Base-by-base conservation (phyloP, 352 stramenopile genomes). In the Pythium aristosporum region DNA sequence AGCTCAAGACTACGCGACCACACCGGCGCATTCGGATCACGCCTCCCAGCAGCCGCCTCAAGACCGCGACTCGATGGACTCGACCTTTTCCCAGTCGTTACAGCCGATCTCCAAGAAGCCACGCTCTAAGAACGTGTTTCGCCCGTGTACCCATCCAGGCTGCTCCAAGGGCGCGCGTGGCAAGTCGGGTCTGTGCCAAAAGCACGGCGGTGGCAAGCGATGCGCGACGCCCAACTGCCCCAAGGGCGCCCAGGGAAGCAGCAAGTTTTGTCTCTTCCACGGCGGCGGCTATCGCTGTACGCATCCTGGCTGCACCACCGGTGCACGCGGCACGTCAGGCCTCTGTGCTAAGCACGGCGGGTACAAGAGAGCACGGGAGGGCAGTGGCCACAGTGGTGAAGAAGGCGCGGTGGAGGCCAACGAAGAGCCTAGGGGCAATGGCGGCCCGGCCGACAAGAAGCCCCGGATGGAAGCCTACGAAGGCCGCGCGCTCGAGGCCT, bases 241-340 rank as follows among this genome's bases (percentile, higher is more conserved):
- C 39, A 96, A 96, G 61, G 87, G 88, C 15, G 88, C 86, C 7
- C 88, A 96, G 58, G 84, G 85, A 37, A 89, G 78, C 62, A 92
- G 79, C 65, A 79, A 61, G 54, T 79, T 81, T 67, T 93, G 85
- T 61, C 70, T 93, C 11, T 91, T 91, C 63, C 88, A 96, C 55
- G 88, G 88, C 51, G 88, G 87, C 9, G 89, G 85, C 47, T 92
- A 93, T 46, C 87, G 88, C 21, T 96, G 88, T 65, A 92, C 76
- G 1, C 66, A 89, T 7, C 70, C 80, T 4, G 81, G 82, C 30
- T 96, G 87, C 60, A 77, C 46, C 25, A 96, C 90, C 3, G 85
- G 85, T 21, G 85, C 84, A 25, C 80, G 86, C 21, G 83, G 87
- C 32, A 88, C 82, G 3, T 92, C 81, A 16, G 84, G 84, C 0